Evolutionary conservation across 129 eudicot genomes (phyloP), one percentile per base, ranked within the genome.

Genomic region (Flaveria brownii): DNA sequence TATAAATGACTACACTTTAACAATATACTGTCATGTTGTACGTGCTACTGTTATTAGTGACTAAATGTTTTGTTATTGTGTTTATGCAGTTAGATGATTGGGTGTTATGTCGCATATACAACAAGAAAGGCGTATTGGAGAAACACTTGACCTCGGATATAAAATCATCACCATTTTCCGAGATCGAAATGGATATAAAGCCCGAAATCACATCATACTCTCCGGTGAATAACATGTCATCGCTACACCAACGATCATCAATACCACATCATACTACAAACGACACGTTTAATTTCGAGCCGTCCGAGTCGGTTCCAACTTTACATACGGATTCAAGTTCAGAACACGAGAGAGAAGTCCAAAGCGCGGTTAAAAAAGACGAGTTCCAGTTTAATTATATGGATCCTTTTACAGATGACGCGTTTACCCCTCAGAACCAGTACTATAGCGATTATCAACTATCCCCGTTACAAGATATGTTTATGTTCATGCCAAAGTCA

Each of bases 81-180:
- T 73, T 7, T 64, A 9, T 83, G 73, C 87, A 88, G 93, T 68
- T 88, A 74, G 93, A 88, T 49, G 90, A 88, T 5, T 88, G 93
- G 93, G 93, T 88, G 1, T 54, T 88, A 16, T 88, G 93, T 77
- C 90, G 93, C 52, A 86, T 88, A 26, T 88, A 88, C 85, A 88
- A 88, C 87, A 88, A 88, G 68, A 88, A 88, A 51, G 93, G 93
- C 1, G 82, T 79, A 4, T 42, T 88, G 45, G 90, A 88, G 42
- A 88, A 84, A 62, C 85, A 88, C 39, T 68, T 73, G 26, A 75
- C 59, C 13, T 42, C 80, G 2, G 86, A 85, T 33, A 41, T 69
- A 55, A 80, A 80, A 80, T 74, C 80, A 16, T 18, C 79, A 2
- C 78, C 73, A 3, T 81, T 78, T 67, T 60, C 87, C 1, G 89